Evolutionary conservation across 169 alveolate genomes (phyloP).

Genomic region (Plasmodium yoelii): DNA sequence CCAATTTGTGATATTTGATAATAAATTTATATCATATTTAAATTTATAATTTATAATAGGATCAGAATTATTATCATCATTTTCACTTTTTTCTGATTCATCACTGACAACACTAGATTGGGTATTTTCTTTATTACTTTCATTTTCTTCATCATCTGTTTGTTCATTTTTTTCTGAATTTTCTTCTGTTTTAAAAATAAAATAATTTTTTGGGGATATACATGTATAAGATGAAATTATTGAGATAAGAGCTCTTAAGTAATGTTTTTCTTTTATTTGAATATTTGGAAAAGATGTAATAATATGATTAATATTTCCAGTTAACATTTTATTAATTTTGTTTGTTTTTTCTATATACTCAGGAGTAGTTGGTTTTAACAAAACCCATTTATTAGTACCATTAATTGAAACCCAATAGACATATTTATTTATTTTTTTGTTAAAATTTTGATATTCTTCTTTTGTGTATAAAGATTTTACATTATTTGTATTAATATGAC

Average conservation of each 20-base stretch:
- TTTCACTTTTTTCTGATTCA: not conserved
- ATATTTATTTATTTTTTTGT: slow-evolving; percentile 43
- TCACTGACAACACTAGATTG: not conserved
- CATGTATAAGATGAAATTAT: slow-evolving; percentile 52
- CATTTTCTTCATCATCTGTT: slow-evolving; percentile 5
- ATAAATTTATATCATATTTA: slow-evolving; percentile 17
- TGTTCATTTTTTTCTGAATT: not conserved
- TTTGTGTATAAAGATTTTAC: slow-evolving; percentile 1
- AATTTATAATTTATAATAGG: slow-evolving; percentile 33
- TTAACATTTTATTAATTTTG: slow-evolving; percentile 22
- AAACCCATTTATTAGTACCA: slow-evolving; percentile 48
- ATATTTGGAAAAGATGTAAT: slow-evolving; percentile 57
- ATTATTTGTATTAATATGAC: not conserved
- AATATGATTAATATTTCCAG: slow-evolving; percentile 42
- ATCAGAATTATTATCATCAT: not conserved
- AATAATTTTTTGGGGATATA: slow-evolving; percentile 58
- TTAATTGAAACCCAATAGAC: slow-evolving; percentile 66
- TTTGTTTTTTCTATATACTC: slow-evolving; percentile 48
- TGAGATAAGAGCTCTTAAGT: slow-evolving; percentile 49
- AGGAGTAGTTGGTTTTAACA: slow-evolving; percentile 44
- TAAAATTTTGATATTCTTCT: slow-evolving; percentile 47
- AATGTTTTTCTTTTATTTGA: slow-evolving; percentile 65
- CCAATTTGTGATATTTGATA: slow-evolving; percentile 30
- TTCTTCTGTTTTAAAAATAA: slow-evolving; percentile 8
- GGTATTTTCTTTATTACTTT: not conserved